Percentiles rank a stretch among this genome's conserved stretches.
Conservation (phyloP, 257 asterid genomes). For the Petrea volubilis region DNA sequence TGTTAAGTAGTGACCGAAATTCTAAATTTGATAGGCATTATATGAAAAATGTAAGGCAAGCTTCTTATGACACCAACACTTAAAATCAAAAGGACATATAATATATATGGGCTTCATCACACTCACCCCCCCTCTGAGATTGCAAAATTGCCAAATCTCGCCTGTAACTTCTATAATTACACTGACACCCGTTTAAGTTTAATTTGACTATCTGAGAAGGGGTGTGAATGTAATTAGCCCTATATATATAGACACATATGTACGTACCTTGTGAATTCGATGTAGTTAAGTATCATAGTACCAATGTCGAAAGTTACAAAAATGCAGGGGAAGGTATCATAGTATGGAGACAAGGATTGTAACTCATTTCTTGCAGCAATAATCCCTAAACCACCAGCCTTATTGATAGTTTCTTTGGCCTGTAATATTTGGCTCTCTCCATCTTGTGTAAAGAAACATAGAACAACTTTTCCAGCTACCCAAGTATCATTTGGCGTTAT, state of each 20-base stretch:
- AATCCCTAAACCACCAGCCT: constrained; percentile 37
- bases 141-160: no score
- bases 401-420: neutral
- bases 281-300: constrained; percentile 34
- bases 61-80: no score
- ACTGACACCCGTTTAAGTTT: no score
- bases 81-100: no score
- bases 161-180: no score
- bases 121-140: no score
- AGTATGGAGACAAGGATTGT: neutral
- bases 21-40: no score
- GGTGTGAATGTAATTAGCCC: no score
- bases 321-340: constrained; percentile 21
- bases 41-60: no score
- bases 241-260: no score
- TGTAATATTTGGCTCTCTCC: neutral
- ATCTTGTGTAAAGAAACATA: constrained; percentile 23
- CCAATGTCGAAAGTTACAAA: constrained; percentile 31
- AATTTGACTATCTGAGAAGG: no score
- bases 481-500: constrained; percentile 29
- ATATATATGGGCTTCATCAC: no score
- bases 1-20: neutral
- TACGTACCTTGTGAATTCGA: constrained; percentile 32
- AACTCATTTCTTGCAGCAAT: constrained; percentile 19
- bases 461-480: constrained; percentile 38